Evolutionary conservation across 306 rosid species (phyloP).

Genomic region (Casuarina glauca): DNA sequence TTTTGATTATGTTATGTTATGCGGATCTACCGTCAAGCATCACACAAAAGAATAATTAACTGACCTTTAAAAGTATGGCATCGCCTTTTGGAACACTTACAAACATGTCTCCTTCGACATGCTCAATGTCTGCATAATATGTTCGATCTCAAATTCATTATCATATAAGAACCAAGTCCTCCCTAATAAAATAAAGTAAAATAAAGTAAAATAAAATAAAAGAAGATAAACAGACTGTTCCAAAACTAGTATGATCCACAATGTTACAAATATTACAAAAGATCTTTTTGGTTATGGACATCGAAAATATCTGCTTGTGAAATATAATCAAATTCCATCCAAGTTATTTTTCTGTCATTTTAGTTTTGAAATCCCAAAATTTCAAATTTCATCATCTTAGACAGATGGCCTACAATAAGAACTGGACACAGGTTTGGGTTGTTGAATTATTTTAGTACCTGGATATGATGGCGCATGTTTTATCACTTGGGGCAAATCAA

Average conservation of each 20-base stretch:
- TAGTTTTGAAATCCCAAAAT: no score
- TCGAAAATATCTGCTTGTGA: no score
- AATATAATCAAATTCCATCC: no score
- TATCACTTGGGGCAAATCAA: not conserved
- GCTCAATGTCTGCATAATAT: slow-evolving; percentile 12
- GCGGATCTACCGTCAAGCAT: not conserved
- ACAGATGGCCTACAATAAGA: not conserved
- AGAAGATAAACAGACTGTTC: no score
- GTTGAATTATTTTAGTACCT: slow-evolving; percentile 18
- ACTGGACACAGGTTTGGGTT: not conserved
- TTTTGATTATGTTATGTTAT: not conserved
- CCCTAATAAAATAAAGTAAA: not conserved
- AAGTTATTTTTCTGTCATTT: no score
- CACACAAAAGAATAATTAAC: not conserved
- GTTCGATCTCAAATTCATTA: not conserved
- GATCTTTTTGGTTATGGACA: no score
- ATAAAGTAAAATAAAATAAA: not conserved
- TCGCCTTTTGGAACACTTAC: not conserved
- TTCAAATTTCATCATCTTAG: no score
- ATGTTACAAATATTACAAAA: no score
- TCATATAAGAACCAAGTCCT: not conserved
- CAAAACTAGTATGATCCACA: no score
- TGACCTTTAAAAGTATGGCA: slow-evolving; percentile 27
- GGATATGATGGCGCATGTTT: slow-evolving; percentile 20
- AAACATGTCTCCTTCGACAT: slow-evolving; percentile 27